phyloP scores from a whole-genome alignment of 2,329 filamentous ascomycete species.

The Allantophomopsis cytisporea region DNA sequence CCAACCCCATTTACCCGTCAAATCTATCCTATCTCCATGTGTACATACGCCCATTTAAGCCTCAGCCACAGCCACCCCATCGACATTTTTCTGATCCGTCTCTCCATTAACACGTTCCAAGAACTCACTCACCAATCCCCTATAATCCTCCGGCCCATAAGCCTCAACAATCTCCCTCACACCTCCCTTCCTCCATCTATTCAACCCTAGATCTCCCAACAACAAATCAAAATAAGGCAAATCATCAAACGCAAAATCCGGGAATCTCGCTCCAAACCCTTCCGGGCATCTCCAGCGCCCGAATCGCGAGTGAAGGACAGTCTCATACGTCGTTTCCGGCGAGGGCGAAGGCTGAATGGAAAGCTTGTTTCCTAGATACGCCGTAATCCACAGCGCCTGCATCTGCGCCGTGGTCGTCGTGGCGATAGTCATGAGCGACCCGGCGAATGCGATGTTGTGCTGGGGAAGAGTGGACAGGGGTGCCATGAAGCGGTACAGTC shows the following conservation, averaged over 20 bases:
- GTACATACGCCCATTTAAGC: no score
- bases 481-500: slow-evolving; percentile 31
- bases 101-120: not conserved
- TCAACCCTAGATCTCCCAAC: slow-evolving; percentile 49
- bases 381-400: slow-evolving; percentile 48
- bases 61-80: no score
- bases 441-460: slow-evolving; percentile 30
- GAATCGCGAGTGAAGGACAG: slow-evolving; percentile 53
- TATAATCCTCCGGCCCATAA: slow-evolving; percentile 31
- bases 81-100: not conserved
- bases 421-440: slow-evolving; percentile 27
- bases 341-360: slow-evolving; percentile 11
- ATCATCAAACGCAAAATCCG: slow-evolving; percentile 65
- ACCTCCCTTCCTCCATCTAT: slow-evolving; percentile 38
- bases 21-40: no score
- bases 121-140: slow-evolving; percentile 28
- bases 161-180: slow-evolving; percentile 25
- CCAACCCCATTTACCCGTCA: no score
- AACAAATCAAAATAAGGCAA: slow-evolving; percentile 62
- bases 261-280: slow-evolving; percentile 47
- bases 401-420: slow-evolving; percentile 27
- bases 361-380: slow-evolving; percentile 39
- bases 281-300: slow-evolving; percentile 55
- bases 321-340: slow-evolving; percentile 35
- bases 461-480: slow-evolving; percentile 25